Conservation (phyloP, 2,329 filamentous ascomycete species). For the Sarocladiaceae sp. region DNA sequence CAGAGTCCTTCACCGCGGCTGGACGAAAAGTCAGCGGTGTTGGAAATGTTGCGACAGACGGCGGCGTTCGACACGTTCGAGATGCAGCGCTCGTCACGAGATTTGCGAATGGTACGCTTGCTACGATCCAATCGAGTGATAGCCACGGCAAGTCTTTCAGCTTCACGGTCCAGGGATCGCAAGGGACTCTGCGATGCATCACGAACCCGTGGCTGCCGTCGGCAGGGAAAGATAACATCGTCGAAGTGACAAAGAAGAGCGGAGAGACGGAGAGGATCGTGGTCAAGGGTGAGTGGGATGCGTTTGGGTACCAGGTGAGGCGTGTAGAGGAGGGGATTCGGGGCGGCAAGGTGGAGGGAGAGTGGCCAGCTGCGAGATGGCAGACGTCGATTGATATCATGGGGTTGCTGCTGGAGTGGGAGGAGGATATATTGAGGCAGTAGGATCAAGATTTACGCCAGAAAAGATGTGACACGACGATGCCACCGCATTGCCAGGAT, state of each 20-base stretch:
- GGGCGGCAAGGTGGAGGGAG: constrained; percentile 14
- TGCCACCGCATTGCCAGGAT: too few relatives aligned
- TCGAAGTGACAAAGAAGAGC: constrained; percentile 18
- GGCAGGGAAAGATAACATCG: constrained; percentile 17
- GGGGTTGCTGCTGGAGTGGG: constrained; percentile 20
- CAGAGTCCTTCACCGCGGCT: constrained; percentile 12
- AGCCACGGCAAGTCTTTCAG: constrained; percentile 20
- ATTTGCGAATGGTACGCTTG: constrained; percentile 18
- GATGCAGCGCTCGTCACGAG: constrained; percentile 18
- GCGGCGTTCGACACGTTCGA: constrained; percentile 13
- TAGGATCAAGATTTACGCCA: too few relatives aligned
- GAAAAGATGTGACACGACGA: too few relatives aligned
- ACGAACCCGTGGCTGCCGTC: constrained; percentile 22
- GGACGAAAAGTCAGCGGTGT: constrained; percentile 15
- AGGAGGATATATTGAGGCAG: constrained; percentile 12
- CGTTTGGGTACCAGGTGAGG: constrained; percentile 19
- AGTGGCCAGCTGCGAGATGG: constrained; percentile 19
- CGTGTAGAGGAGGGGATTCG: constrained; percentile 18
- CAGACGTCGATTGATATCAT: constrained; percentile 20
- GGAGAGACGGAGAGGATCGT: constrained; percentile 15
- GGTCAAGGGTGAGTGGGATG: constrained; percentile 16
- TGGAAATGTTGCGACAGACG: constrained; percentile 17
- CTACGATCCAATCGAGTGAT: constrained; percentile 20
- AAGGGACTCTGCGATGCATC: constrained; percentile 17
- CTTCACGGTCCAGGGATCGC: constrained; percentile 19